Conservation (phyloP, 2,329 filamentous ascomycete species). For the Pseudogymnoascus sp. region DNA sequence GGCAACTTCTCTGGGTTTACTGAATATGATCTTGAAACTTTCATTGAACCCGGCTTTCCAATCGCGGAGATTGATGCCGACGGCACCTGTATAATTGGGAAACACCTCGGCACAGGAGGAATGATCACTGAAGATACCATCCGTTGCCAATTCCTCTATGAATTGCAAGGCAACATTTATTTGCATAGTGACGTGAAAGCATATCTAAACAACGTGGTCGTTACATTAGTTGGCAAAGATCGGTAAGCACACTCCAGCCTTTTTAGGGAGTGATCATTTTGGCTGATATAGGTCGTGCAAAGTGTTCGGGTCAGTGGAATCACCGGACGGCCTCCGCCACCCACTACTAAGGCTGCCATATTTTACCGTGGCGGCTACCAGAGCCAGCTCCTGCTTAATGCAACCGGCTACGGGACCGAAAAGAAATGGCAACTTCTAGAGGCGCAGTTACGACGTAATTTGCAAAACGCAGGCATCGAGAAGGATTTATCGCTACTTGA, state of each 20-base stretch:
- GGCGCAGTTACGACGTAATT: no score
- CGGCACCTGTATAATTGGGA: constrained; percentile 39
- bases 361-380: constrained; percentile 45
- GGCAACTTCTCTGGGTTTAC: constrained; percentile 26
- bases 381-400: constrained; percentile 40
- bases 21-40: constrained; percentile 30
- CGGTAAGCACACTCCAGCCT: no score
- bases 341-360: constrained; percentile 40
- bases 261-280: no score
- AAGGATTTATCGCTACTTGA: no score
- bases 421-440: no score
- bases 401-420: constrained; percentile 36
- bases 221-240: constrained; percentile 19
- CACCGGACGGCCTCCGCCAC: constrained; percentile 24
- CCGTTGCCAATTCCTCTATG: constrained; percentile 47
- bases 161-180: constrained; percentile 51
- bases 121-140: constrained; percentile 44
- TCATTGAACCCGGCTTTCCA: constrained; percentile 41
- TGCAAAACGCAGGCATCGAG: no score
- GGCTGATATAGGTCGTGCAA: no score
- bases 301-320: no score
- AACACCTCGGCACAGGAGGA: constrained; percentile 37
- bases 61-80: constrained; percentile 39
- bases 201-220: constrained; percentile 23
- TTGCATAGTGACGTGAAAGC: constrained; percentile 53